A percentile compares a stretch with the other conserved stretches of the same genome.
Conservation (phyloP, 2,329 filamentous ascomycete species). For the Trichophyton mentagrophytes region DNA sequence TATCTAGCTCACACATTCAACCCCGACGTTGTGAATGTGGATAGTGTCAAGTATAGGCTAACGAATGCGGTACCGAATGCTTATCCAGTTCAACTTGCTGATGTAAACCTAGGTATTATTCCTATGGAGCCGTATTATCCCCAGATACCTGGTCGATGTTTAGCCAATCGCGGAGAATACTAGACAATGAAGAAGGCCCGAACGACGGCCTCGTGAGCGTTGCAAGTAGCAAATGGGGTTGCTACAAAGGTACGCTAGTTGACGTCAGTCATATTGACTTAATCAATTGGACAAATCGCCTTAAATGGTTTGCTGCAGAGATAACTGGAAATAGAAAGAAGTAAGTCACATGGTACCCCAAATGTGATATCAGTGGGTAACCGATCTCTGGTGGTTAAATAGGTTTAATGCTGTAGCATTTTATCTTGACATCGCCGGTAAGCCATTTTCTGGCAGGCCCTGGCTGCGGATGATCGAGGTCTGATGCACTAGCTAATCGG, state of each 20-base stretch:
- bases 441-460: constrained; percentile 13
- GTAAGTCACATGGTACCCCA: constrained; percentile 19
- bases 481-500: not conserved
- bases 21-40: constrained; percentile 42
- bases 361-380: not conserved
- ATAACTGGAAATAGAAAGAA: constrained; percentile 44
- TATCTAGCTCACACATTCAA: constrained; percentile 51
- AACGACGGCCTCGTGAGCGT: constrained; percentile 54
- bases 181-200: constrained; percentile 41
- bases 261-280: constrained; percentile 52
- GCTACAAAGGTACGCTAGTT: constrained; percentile 51
- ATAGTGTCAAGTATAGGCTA: constrained; percentile 35
- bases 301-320: constrained; percentile 47
- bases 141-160: constrained; percentile 47
- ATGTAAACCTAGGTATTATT: constrained; percentile 40
- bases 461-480: not conserved
- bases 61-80: not conserved
- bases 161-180: constrained; percentile 42
- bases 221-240: constrained; percentile 47
- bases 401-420: constrained; percentile 54
- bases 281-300: constrained; percentile 53
- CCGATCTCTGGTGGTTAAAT: constrained; percentile 11
- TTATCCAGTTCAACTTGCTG: constrained; percentile 3
- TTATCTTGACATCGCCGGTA: constrained; percentile 54
- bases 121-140: constrained; percentile 48